Conservation (phyloP, 140 eudicot species). For the Flaveria floridana region DNA sequence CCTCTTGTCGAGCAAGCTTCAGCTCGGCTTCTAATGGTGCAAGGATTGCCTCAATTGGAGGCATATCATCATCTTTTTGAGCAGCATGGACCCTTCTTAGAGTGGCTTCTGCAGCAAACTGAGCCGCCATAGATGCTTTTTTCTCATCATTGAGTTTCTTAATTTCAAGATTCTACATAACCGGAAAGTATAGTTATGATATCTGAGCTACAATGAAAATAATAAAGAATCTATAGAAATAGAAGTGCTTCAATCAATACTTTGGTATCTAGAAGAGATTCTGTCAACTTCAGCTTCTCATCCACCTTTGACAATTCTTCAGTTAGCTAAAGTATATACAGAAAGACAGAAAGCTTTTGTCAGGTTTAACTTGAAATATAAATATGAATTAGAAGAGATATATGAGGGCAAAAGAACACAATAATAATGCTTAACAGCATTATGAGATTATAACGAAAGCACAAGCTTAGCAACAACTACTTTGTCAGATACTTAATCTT, state of each 20-base stretch:
- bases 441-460: neutral
- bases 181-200: constrained; percentile 24
- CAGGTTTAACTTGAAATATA: constrained; percentile 27
- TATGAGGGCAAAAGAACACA: constrained; percentile 1
- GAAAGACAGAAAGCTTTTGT: constrained; percentile 11
- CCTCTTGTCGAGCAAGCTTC: constrained; percentile 93
- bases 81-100: constrained; percentile 83
- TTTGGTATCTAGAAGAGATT: constrained; percentile 83
- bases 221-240: constrained; percentile 18
- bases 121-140: constrained; percentile 77
- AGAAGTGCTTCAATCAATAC: constrained; percentile 40
- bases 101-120: constrained; percentile 80
- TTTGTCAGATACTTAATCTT: constrained; percentile 1
- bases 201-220: constrained; percentile 9
- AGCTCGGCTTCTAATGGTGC: constrained; percentile 98
- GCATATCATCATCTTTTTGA: constrained; percentile 75
- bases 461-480: constrained; percentile 16
- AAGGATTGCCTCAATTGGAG: constrained; percentile 89
- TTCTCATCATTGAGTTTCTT: constrained; percentile 71
- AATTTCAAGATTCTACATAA: constrained; percentile 42
- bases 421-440: neutral
- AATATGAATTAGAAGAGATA: constrained; percentile 7
- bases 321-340: constrained; percentile 54
- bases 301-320: constrained; percentile 84
- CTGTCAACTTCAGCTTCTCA: constrained; percentile 86